Evolutionary conservation across 2,329 filamentous ascomycete species (phyloP).

Genomic region (Venturia nashicola): DNA sequence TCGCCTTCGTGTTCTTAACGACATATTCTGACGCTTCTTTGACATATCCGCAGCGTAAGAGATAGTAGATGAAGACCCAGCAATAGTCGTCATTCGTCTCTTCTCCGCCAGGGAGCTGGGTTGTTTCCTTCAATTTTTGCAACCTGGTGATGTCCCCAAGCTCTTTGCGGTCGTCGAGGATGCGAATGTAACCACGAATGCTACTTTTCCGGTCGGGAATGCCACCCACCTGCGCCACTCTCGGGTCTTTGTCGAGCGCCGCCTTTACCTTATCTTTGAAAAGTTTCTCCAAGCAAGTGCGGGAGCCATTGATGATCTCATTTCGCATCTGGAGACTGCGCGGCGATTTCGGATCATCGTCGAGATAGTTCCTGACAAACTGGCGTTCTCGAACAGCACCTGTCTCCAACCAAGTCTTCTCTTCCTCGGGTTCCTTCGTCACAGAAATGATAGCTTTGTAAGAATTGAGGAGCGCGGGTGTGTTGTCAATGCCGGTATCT

Average conservation of each 20-base stretch:
- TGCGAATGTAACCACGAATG: constrained; percentile 80
- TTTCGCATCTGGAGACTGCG: constrained; percentile 58
- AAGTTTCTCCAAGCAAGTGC: constrained; percentile 64
- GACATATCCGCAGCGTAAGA: constrained; percentile 74
- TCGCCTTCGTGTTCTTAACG: constrained; percentile 62
- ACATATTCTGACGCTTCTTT: constrained; percentile 81
- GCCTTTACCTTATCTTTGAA: constrained; percentile 64
- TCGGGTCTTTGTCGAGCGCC: constrained; percentile 68
- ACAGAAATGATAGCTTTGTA: constrained; percentile 74
- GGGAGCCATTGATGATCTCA: constrained; percentile 68
- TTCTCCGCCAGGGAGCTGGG: neutral
- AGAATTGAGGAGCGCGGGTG: constrained; percentile 47
- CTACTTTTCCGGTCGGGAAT: constrained; percentile 81
- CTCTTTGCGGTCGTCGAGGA: constrained; percentile 69
- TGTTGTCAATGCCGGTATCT: constrained; percentile 48
- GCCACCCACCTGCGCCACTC: constrained; percentile 81
- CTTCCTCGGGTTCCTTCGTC: constrained; percentile 54
- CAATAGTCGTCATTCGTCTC: constrained; percentile 52
- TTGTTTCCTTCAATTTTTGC: constrained; percentile 31
- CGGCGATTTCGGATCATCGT: constrained; percentile 55
- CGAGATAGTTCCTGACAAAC: constrained; percentile 65
- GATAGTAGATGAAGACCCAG: constrained; percentile 90
- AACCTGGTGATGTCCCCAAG: constrained; percentile 46
- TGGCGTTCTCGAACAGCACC: constrained; percentile 61
- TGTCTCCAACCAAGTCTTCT: constrained; percentile 46